Base-by-base conservation (phyloP, 228 moss, liverwort and hornwort species). In the Sphagnum fallax region DNA sequence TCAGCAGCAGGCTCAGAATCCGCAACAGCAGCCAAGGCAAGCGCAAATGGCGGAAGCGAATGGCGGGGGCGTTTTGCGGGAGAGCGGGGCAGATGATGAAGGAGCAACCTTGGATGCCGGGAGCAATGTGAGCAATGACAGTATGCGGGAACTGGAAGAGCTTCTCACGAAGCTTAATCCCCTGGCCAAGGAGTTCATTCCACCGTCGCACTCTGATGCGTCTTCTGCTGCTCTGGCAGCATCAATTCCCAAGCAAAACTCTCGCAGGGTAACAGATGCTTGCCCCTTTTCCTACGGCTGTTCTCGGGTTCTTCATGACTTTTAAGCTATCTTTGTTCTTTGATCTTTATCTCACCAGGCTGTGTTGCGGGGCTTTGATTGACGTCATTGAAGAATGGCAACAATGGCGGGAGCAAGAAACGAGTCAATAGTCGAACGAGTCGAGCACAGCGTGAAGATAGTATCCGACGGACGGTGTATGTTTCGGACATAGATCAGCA, bases 401-500 rank as follows among this genome's bases (percentile, higher is more conserved):
- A 81, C 73, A 90, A 53, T 79, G 81, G 83, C 73, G 82, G 79
- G 16, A 87, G 78, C 77, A 97, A 93, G 75, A 66, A 93, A 71
- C 84, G 93, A 69, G 88, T 86, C 67, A 93, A 71, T 65, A 97
- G 80, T 76, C 91, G 91, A 74, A 90, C 93, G 52, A 93, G 88
- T 67, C 93, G 91, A 53, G 97, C 97, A 14, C 97, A 97, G 78
- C 88, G 90, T 71, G 97, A 97, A 83, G 93, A 97, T 75, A 93
- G 93, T 75, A 91, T 97, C 68, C 89, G 97, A 51, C 74, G 91
- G 73, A 97, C 93, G 52, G 91, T 97, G 4, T 97, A 97, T 61
- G 93, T 97, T 69, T 93, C 93, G 12, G 97, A 97, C 58, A 97
- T 97, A 69, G 91, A 97, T 80, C 97, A 97, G 62, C 93, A 97